These are phyloP conservation scores for Pochonia chlamydosporia DNA, from an alignment of 2,329 filamentous ascomycete genomes.

Conservation along the genomic window DNA sequence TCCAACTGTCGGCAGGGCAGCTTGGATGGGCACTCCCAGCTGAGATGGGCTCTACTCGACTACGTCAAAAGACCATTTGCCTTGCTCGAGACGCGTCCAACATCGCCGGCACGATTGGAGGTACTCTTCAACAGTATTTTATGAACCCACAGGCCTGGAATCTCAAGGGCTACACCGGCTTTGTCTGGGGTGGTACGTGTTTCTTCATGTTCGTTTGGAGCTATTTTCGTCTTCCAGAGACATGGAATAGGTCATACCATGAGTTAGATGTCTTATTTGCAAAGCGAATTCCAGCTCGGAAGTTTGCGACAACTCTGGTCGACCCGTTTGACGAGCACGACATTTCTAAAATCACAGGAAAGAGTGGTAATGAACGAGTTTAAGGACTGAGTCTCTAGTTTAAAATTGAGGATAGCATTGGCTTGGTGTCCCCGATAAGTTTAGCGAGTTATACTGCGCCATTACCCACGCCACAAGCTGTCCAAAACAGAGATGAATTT, in stretches of 20 bases:
- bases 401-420: no score
- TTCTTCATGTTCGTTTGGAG: slow-evolving; percentile 25
- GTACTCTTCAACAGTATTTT: slow-evolving; percentile 25
- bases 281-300: no score
- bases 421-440: no score
- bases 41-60: slow-evolving; percentile 23
- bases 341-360: no score
- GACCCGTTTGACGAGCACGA: no score
- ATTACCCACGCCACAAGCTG: no score
- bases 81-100: slow-evolving; percentile 22
- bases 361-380: no score
- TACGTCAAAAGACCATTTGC: slow-evolving; percentile 27
- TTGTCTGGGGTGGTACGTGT: slow-evolving; percentile 19
- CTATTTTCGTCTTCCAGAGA: slow-evolving; percentile 45
- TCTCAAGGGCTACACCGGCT: slow-evolving; percentile 33
- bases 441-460: no score
- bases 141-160: slow-evolving; percentile 25
- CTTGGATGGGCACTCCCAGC: slow-evolving; percentile 27
- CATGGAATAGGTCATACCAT: slow-evolving; percentile 16
- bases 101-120: slow-evolving; percentile 15
- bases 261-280: no score
- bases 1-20: slow-evolving; percentile 33
- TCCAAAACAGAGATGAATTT: no score
- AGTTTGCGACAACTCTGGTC: no score
- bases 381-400: no score